Percentiles rank a stretch among this genome's conserved stretches.
Conservation (phyloP, 75 land plant species). For the Sequoia sempervirens region DNA sequence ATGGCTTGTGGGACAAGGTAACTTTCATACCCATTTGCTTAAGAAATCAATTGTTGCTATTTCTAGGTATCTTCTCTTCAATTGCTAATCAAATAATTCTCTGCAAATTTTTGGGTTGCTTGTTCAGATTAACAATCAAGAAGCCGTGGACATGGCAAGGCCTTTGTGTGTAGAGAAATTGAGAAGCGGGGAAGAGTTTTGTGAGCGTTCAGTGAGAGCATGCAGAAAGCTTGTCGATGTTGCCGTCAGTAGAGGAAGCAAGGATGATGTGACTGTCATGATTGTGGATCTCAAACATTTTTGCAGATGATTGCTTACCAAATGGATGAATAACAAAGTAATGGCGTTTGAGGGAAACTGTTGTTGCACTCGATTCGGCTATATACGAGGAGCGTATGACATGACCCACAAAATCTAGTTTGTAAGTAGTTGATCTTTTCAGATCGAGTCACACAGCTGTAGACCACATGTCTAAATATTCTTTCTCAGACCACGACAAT, state of each 20-base stretch:
- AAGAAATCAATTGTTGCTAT: background rate
- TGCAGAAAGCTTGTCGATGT: conserved; percentile 44
- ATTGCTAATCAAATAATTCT: background rate
- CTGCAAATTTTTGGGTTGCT: background rate
- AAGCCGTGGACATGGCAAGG: conserved; percentile 53
- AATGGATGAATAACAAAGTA: background rate
- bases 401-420: background rate
- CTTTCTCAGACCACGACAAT: background rate
- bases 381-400: background rate
- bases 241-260: conserved; percentile 30
- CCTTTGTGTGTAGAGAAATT: conserved; percentile 21
- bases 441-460: background rate
- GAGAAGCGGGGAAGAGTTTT: background rate
- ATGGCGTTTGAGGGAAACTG: background rate
- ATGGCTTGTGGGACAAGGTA: conserved; percentile 78
- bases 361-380: background rate
- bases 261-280: conserved; percentile 49
- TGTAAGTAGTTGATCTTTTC: background rate
- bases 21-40: background rate
- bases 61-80: background rate
- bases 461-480: background rate
- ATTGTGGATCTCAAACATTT: conserved; percentile 33
- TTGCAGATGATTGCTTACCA: background rate
- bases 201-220: background rate
- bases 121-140: conserved; percentile 49